phyloP scores from a whole-genome alignment of 768 basidiomycete genomes.

The Dendrothele bispora region DNA sequence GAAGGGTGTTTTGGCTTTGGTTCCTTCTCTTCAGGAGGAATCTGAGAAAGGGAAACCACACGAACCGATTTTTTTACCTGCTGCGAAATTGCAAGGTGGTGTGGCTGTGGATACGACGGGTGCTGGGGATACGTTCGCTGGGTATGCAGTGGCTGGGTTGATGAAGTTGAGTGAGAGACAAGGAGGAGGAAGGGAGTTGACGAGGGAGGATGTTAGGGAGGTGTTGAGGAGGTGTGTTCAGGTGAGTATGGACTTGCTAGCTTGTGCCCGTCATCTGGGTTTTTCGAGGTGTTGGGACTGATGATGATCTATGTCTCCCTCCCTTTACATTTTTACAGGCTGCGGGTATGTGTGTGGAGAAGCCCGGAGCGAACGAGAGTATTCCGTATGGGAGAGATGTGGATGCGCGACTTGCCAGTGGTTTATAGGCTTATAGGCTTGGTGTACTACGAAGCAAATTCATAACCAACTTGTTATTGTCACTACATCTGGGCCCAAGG shows the following conservation, averaged over 20 bases:
- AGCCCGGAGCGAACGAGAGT: constrained; percentile 56
- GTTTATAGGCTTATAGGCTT: too few relatives aligned
- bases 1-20: constrained; percentile 45
- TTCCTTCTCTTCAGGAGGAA: constrained; percentile 26
- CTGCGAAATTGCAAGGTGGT: constrained; percentile 39
- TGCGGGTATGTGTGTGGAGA: constrained; percentile 62
- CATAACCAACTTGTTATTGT: too few relatives aligned
- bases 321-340: constrained; percentile 35
- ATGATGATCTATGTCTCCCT: background rate
- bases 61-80: constrained; percentile 41
- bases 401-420: too few relatives aligned
- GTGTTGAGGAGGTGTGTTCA: constrained; percentile 42
- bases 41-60: background rate
- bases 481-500: too few relatives aligned
- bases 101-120: constrained; percentile 55
- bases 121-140: constrained; percentile 65
- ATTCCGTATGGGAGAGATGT: constrained; percentile 46
- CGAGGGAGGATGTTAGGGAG: constrained; percentile 24
- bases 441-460: too few relatives aligned
- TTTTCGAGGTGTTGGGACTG: too few relatives aligned
- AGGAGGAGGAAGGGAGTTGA: constrained; percentile 23
- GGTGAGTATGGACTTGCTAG: constrained; percentile 37
- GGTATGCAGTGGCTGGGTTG: constrained; percentile 56
- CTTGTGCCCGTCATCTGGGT: too few relatives aligned
- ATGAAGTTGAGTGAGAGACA: constrained; percentile 39